Conservation (phyloP, 78 protist species). For the Isochrysis galbana region DNA sequence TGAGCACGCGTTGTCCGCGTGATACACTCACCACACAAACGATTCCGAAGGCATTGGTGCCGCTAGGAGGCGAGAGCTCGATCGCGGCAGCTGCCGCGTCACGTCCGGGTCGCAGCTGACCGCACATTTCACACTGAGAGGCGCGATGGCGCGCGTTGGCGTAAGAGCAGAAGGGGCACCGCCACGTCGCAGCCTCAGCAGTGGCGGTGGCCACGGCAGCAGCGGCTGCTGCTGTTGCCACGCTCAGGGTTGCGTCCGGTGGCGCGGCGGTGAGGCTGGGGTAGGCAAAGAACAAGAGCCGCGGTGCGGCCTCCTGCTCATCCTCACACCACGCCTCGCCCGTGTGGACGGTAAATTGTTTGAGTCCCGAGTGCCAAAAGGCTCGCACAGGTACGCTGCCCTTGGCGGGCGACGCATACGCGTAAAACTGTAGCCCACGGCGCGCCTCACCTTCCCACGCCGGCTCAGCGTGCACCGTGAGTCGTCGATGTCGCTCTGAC, state of each 20-base stretch:
- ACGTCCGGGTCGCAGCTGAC: too few species aligned
- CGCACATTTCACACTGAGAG: too few species aligned
- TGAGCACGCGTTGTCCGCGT: not conserved
- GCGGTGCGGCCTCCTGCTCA: not conserved
- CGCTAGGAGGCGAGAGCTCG: too few species aligned
- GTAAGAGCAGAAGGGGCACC: not conserved
- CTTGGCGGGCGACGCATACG: not conserved
- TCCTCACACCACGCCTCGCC: not conserved
- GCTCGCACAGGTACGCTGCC: not conserved
- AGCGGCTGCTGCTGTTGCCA: too few species aligned
- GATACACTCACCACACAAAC: not conserved
- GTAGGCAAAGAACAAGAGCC: not conserved
- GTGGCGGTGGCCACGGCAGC: too few species aligned
- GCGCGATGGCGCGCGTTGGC: not conserved
- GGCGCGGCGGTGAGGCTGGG: not conserved
- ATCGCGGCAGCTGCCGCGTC: too few species aligned
- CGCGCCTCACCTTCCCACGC: not conserved
- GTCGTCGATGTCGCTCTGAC: not conserved
- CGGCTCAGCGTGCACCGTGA: not conserved
- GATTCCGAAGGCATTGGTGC: not conserved
- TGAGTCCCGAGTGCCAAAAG: not conserved
- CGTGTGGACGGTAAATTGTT: not conserved
- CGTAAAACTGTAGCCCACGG: not conserved
- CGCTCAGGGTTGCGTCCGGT: not conserved
- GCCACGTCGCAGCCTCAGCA: not conserved